Base-by-base conservation (phyloP, 768 basidiomycete genomes). In the Phaffia tasmanica region DNA sequence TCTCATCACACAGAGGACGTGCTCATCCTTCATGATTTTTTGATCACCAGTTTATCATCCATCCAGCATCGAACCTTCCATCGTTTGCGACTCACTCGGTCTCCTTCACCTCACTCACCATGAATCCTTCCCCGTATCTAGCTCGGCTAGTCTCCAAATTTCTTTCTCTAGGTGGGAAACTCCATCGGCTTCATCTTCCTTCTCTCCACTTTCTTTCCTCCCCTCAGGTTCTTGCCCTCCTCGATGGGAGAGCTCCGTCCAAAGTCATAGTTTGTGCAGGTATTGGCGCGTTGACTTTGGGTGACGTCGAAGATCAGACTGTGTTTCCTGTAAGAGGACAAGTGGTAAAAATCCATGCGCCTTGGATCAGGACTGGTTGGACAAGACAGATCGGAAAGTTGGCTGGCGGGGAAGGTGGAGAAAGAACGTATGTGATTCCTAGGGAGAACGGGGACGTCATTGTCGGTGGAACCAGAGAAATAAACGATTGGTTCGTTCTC, bases 81-180 rank as follows among this genome's bases (percentile, higher is more conserved):
- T 4, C 19, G 18, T 65, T 67, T 55, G 68, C 66, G 29, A 65
- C 70, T 60, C 74, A 76, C 58, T 73, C 74, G 30, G 66, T 74
- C 67, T 72, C 71, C 50, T 74, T 75, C 75, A 75, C 74, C 1
- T 76, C 76, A 19, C 50, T 78, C n/a, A 77, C 76, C 21, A 76
- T 78, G 69, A 75, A 75, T 16, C 75, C 77, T 0, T 56, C 67
- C 3, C 55, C 64, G 48, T 75, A 77, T 70, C 72, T 77, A 35
- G 62, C 71, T 16, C 72, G 72, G 27, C 74, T 77, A 0, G 48
- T 72, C 2, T 29, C 50, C 11, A 58, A 65, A 2, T 71, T 77
- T 59, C 64, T 56, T 14, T 47, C 46, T 0, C 69, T 69, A 48
- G 75, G 73, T 19, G 72, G 72, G 30, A 55, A 55, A 3, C 54